phyloP scores from a whole-genome alignment of 1,284 basidiomycete genomes.

The Volvariella surrecta region DNA sequence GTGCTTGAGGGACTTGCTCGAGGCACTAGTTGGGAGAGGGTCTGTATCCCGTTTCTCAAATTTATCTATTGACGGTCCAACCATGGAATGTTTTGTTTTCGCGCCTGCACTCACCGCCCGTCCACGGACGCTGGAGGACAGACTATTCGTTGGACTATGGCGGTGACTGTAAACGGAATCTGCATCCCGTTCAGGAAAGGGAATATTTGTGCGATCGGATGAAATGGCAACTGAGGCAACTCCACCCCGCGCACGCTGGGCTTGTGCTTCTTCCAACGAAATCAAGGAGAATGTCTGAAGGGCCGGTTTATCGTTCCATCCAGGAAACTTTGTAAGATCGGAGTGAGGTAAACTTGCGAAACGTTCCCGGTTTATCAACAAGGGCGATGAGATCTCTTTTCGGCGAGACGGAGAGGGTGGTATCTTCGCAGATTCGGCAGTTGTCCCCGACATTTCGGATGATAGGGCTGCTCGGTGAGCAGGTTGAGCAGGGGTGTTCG shows the following conservation, averaged over 20 bases:
- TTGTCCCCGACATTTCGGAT: constrained; percentile 13
- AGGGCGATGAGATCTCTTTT: constrained; percentile 46
- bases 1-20: constrained; percentile 45
- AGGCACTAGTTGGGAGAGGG: constrained; percentile 14
- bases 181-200: constrained; percentile 16
- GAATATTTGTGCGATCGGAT: constrained; percentile 15
- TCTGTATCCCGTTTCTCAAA: constrained; percentile 33
- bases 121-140: constrained; percentile 27
- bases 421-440: constrained; percentile 20
- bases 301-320: constrained; percentile 38
- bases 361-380: constrained; percentile 17
- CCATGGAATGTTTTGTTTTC: constrained; percentile 37
- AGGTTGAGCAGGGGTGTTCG: constrained; percentile 25
- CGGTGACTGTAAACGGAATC: constrained; percentile 21
- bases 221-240: constrained; percentile 31
- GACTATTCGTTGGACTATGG: constrained; percentile 16
- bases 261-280: constrained; percentile 67
- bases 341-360: constrained; percentile 13
- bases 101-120: constrained; percentile 56
- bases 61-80: constrained; percentile 22
- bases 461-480: constrained; percentile 31
- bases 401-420: constrained; percentile 29
- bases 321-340: constrained; percentile 25
- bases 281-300: constrained; percentile 56
- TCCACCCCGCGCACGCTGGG: constrained; percentile 45